A percentile compares a stretch with the other conserved stretches of the same genome.
Evolutionary conservation across 805 yeast species (phyloP).

Genomic region (Cyberlindnera subsufficiens): DNA sequence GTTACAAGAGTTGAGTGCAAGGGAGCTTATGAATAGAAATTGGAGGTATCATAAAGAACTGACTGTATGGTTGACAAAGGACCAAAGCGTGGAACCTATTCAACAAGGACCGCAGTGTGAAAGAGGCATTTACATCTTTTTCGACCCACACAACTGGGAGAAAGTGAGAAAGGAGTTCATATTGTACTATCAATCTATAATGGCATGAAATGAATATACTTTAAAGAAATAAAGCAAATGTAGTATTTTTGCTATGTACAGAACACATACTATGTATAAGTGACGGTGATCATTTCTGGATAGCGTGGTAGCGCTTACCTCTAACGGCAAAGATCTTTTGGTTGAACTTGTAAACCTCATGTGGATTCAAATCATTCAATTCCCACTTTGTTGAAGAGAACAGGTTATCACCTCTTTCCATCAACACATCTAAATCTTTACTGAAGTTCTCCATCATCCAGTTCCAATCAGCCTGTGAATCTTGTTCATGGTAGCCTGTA

Average conservation of each 20-base stretch:
- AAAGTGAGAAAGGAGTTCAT: conserved; percentile 74
- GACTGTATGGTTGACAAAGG: conserved; percentile 96
- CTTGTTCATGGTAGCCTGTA: conserved; percentile 82
- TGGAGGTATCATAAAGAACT: conserved; percentile 97
- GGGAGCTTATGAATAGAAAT: conserved; percentile 84
- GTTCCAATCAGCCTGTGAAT: conserved; percentile 60
- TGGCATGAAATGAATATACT: conserved; percentile 26
- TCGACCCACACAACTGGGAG: conserved; percentile 96
- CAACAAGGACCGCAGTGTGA: conserved; percentile 80
- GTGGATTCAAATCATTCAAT: conserved; percentile 85
- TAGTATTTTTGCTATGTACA: background rate
- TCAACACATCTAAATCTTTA: conserved; percentile 74
- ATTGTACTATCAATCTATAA: conserved; percentile 55
- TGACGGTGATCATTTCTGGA: conserved; percentile 26
- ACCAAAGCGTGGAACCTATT: conserved; percentile 82
- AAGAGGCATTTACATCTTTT: conserved; percentile 88
- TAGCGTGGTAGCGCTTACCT: conserved; percentile 95
- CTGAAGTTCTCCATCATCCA: conserved; percentile 63
- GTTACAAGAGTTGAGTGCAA: conserved; percentile 88
- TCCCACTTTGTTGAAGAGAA: conserved; percentile 93
- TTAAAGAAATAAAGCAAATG: background rate
- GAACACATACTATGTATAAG: background rate
- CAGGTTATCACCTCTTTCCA: conserved; percentile 65
- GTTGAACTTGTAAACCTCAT: conserved; percentile 89
- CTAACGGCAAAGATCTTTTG: conserved; percentile 86